Conservation (phyloP, 1,284 basidiomycete species). For the Moniliella sp. region DNA sequence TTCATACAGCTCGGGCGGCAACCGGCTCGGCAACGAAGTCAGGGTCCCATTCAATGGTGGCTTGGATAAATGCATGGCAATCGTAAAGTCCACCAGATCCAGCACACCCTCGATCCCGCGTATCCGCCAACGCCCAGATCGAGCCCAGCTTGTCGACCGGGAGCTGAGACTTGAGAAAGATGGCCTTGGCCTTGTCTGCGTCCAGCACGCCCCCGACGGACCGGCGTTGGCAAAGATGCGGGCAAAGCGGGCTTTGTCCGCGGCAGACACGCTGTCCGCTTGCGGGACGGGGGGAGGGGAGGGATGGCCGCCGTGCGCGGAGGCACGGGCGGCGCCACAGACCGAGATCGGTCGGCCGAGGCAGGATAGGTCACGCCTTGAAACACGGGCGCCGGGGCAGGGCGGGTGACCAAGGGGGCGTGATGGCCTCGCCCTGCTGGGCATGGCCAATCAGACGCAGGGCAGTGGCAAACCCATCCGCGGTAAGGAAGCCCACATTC, state of each 20-base stretch:
- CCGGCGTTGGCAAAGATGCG: constrained; percentile 32
- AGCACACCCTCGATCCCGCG: constrained; percentile 70
- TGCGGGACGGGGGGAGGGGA: constrained; percentile 1
- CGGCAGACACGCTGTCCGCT: constrained; percentile 18
- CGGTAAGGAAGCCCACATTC: constrained; percentile 37
- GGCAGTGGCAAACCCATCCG: constrained; percentile 48
- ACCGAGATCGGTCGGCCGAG: constrained; percentile 47
- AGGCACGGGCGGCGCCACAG: no score
- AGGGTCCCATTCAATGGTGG: constrained; percentile 57
- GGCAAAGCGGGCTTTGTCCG: constrained; percentile 28
- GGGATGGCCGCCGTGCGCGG: no score
- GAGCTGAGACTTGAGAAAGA: constrained; percentile 81
- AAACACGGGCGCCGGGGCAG: constrained; percentile 24
- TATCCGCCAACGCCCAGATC: constrained; percentile 95
- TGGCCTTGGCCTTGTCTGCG: constrained; percentile 68
- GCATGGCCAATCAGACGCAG: constrained; percentile 76
- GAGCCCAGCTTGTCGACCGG: constrained; percentile 68
- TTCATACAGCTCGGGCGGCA: constrained; percentile 76
- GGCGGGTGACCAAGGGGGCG: no score
- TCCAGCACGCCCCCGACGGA: constrained; percentile 20
- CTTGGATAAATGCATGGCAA: constrained; percentile 83
- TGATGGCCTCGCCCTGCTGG: constrained; percentile 53
- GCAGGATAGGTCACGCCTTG: constrained; percentile 59
- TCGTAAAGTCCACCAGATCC: constrained; percentile 74
- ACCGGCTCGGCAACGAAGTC: constrained; percentile 49